Conservation (phyloP, 2,329 filamentous ascomycete species). For the Clathrospora elynae region DNA sequence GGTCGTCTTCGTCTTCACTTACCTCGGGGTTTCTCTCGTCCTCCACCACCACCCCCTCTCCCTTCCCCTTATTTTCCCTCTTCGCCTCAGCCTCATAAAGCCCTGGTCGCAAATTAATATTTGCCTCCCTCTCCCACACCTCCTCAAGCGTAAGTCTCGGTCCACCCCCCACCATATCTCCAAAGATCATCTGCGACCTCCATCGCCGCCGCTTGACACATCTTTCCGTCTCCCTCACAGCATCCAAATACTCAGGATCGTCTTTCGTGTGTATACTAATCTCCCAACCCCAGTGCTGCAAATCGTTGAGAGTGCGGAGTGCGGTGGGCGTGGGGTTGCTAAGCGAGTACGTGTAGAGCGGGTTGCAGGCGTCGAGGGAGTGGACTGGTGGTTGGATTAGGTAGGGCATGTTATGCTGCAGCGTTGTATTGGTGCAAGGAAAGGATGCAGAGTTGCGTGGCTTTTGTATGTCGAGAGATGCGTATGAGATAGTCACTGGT, state of each 20-base stretch:
- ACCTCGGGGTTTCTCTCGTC: too few relatives aligned
- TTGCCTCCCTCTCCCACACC: constrained; percentile 11
- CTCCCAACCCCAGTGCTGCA: constrained; percentile 10
- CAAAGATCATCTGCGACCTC: constrained; percentile 5
- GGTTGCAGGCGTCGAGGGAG: background rate
- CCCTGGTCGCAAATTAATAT: background rate
- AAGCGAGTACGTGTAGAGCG: background rate
- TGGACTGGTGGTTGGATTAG: constrained; percentile 6
- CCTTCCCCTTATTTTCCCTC: background rate
- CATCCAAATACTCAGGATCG: constrained; percentile 1
- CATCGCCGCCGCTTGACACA: constrained; percentile 1
- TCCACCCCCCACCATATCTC: background rate
- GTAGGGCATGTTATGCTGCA: constrained; percentile 12
- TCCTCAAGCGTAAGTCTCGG: constrained; percentile 1
- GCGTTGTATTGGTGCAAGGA: too few relatives aligned
- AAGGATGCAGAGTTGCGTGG: background rate
- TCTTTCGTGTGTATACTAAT: constrained; percentile 3
- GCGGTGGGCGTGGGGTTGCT: background rate
- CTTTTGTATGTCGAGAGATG: background rate
- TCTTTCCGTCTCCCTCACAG: background rate
- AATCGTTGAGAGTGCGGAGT: background rate
- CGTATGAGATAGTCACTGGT: background rate
- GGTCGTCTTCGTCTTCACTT: too few relatives aligned
- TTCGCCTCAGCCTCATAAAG: background rate
- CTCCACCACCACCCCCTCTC: background rate